Conservation (phyloP, 495 filamentous ascomycete genomes). For the Chaetomium tenue region DNA sequence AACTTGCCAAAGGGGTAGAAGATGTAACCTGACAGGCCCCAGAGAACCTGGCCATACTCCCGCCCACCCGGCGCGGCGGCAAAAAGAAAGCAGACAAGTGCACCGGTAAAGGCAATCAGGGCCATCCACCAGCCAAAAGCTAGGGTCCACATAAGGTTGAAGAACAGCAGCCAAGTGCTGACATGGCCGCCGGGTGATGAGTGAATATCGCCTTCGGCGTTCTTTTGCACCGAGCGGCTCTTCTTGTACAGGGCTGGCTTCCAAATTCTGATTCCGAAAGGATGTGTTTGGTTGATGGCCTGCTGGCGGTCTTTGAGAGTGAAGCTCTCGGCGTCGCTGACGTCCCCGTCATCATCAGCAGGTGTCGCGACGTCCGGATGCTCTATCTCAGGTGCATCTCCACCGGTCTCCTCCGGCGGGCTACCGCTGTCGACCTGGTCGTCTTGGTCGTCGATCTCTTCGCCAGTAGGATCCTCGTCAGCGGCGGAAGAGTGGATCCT, state of each 20-base stretch:
- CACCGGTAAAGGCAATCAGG: slow-evolving; percentile 67
- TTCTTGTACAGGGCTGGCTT: slow-evolving; percentile 99
- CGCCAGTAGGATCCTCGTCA: slow-evolving; percentile 39
- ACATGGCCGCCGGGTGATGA: slow-evolving; percentile 88
- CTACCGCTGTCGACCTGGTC: slow-evolving; percentile 20
- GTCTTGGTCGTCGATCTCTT: slow-evolving; percentile 30
- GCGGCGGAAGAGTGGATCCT: slow-evolving; percentile 53
- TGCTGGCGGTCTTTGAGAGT: slow-evolving; percentile 90
- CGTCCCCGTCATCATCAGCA: slow-evolving; percentile 54
- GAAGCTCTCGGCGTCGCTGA: slow-evolving; percentile 80
- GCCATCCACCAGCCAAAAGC: slow-evolving; percentile 98
- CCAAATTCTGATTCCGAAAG: slow-evolving; percentile 98
- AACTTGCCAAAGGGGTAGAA: slow-evolving; percentile 97
- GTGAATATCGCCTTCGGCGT: slow-evolving; percentile 95
- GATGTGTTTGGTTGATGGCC: slow-evolving; percentile 98
- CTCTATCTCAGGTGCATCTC: slow-evolving; percentile 26
- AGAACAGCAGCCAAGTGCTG: slow-evolving; percentile 74
- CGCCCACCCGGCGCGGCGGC: slow-evolving; percentile 73
- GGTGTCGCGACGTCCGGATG: slow-evolving; percentile 40
- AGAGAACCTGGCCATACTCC: slow-evolving; percentile 83
- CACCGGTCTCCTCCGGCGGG: slow-evolving; percentile 34
- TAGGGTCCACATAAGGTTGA: slow-evolving; percentile 87
- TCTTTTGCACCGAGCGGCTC: slow-evolving; percentile 90
- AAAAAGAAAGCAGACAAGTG: slow-evolving; percentile 73
- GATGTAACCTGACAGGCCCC: slow-evolving; percentile 79